Percentiles rank a stretch among this genome's conserved stretches.
Evolutionary conservation across 179 eudicot species (phyloP).

Genomic region (Spergularia azorica): DNA sequence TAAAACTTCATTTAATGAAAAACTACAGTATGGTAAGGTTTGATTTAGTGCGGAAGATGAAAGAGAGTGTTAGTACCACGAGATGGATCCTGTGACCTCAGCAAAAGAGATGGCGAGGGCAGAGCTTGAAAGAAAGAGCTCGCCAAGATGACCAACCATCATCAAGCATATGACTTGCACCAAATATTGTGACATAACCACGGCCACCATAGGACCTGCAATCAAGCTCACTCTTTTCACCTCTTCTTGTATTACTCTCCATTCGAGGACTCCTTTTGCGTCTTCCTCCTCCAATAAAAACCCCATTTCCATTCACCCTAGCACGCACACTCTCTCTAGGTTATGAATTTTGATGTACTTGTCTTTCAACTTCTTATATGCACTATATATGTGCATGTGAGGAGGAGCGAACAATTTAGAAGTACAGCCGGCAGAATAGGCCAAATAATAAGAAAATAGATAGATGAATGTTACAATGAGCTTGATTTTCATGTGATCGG

Average conservation of each 20-base stretch:
- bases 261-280: conserved; percentile 31
- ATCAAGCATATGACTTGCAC: conserved; percentile 51
- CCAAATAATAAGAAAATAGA: no score
- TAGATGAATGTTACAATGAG: no score
- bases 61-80: conserved; percentile 30
- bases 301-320: background rate
- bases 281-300: background rate
- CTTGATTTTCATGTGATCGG: no score
- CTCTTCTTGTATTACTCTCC: conserved; percentile 34
- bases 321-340: background rate
- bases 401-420: no score
- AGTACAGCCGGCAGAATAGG: no score
- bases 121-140: conserved; percentile 61
- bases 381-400: no score
- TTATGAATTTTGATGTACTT: background rate
- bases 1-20: no score
- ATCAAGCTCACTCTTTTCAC: conserved; percentile 46
- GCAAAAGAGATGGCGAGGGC: conserved; percentile 61
- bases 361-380: no score
- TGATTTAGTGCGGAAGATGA: no score
- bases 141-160: conserved; percentile 80
- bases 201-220: conserved; percentile 70
- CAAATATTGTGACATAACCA: conserved; percentile 41
- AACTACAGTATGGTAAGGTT: no score
- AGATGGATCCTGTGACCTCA: conserved; percentile 59